Percentiles rank a stretch among this genome's conserved stretches.
Evolutionary conservation across 2,329 filamentous ascomycete species (phyloP).

Genomic region (Exophiala calicioides): DNA sequence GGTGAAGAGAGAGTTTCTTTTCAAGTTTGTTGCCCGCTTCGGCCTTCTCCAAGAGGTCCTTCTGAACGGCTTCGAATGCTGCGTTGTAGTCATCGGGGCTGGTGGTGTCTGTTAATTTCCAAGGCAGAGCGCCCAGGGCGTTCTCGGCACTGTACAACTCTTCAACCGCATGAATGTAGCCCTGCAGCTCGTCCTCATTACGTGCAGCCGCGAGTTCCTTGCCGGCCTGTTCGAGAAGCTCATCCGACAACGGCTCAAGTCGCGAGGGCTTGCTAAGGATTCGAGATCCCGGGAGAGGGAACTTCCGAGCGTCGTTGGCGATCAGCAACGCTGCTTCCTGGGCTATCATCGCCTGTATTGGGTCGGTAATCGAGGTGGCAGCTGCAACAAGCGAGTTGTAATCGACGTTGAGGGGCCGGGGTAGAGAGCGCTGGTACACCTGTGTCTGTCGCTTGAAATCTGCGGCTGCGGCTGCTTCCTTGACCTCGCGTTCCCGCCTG

Average conservation of each 20-base stretch:
- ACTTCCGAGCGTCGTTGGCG: constrained; percentile 76
- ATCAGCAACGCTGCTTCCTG: constrained; percentile 77
- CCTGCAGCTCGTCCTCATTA: constrained; percentile 51
- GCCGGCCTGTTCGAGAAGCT: constrained; percentile 71
- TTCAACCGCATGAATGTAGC: constrained; percentile 48
- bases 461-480: constrained; percentile 64
- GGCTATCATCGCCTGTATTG: constrained; percentile 69
- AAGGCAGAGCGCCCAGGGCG: constrained; percentile 60
- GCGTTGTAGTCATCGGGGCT: constrained; percentile 68
- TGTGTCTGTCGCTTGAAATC: constrained; percentile 85
- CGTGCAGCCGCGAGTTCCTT: constrained; percentile 73
- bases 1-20: constrained; percentile 84
- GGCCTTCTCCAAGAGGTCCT: constrained; percentile 70
- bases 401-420: constrained; percentile 73
- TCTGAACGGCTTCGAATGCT: constrained; percentile 75
- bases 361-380: constrained; percentile 62
- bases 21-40: constrained; percentile 84
- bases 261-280: constrained; percentile 62
- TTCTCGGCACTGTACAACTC: constrained; percentile 53
- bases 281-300: constrained; percentile 67
- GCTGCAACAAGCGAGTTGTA: constrained; percentile 66
- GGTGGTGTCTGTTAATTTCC: constrained; percentile 77
- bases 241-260: constrained; percentile 68
- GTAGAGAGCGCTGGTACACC: constrained; percentile 83
- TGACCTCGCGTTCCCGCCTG: constrained; percentile 62